Evolutionary conservation across 73 alveolate species (phyloP).

Genomic region (Durusdinium trenchii): DNA sequence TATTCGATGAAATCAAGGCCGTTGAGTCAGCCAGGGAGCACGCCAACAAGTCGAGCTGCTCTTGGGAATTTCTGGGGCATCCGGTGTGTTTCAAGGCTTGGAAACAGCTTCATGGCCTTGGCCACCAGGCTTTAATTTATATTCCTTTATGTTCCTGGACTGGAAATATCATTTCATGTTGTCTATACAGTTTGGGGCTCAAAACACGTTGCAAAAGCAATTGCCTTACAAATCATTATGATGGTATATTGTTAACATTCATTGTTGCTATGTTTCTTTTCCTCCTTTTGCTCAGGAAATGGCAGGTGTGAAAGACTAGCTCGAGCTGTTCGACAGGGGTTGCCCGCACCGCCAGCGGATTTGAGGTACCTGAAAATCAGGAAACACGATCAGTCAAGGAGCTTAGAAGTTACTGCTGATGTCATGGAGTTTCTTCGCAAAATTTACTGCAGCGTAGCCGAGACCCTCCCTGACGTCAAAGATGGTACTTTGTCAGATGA

Average conservation of each 20-base stretch:
- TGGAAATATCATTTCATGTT: too few relatives aligned
- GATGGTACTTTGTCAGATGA: not conserved
- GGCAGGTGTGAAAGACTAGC: not conserved
- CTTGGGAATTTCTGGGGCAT: conserved; percentile 6
- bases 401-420: not conserved
- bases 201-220: too few relatives aligned
- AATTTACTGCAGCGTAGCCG: not conserved
- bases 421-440: too few relatives aligned
- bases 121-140: not conserved
- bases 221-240: too few relatives aligned
- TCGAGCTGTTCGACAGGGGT: not conserved
- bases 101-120: conserved; percentile 15
- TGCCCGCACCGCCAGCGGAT: not conserved
- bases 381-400: not conserved
- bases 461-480: not conserved
- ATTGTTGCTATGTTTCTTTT: too few relatives aligned
- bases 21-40: not conserved
- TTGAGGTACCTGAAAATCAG: not conserved
- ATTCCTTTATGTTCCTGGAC: too few relatives aligned
- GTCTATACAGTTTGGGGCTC: too few relatives aligned
- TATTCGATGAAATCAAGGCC: not conserved
- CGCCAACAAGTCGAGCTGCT: not conserved
- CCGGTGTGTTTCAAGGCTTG: conserved; percentile 9
- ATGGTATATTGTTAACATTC: too few relatives aligned
- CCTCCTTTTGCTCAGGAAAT: not conserved